Evolutionary conservation across 2,329 filamentous ascomycete species (phyloP).

Genomic region (Moelleriella libera): DNA sequence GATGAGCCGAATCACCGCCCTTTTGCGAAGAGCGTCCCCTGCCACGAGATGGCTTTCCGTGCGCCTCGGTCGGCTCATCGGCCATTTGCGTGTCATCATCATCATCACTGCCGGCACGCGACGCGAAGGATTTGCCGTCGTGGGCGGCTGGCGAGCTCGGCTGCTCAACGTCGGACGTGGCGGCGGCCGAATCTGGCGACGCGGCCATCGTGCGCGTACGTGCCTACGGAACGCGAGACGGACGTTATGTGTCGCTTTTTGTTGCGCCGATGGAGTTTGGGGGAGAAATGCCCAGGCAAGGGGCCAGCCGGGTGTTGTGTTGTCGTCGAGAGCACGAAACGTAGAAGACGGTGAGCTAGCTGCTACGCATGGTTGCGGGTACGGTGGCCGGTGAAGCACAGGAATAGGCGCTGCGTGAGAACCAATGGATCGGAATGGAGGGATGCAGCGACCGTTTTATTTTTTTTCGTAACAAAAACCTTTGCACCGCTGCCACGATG

Average conservation of each 20-base stretch:
- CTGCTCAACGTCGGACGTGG: slow-evolving; percentile 29
- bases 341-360: no score
- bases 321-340: no score
- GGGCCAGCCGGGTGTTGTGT: no score
- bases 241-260: no score
- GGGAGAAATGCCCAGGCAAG: no score
- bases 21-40: slow-evolving; percentile 19
- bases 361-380: neutral
- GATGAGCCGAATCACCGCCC: slow-evolving; percentile 19
- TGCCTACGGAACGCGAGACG: no score
- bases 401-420: no score
- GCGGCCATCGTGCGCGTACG: slow-evolving; percentile 21
- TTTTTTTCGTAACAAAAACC: no score
- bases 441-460: no score
- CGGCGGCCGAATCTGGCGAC: slow-evolving; percentile 24
- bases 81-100: slow-evolving; percentile 30
- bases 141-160: slow-evolving; percentile 29
- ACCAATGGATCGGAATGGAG: no score
- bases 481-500: no score
- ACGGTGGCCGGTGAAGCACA: no score
- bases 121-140: slow-evolving; percentile 31
- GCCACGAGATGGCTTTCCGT: slow-evolving; percentile 21
- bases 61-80: slow-evolving; percentile 27
- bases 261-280: neutral
- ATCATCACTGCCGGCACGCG: slow-evolving; percentile 30